Evolutionary conservation across 2,329 filamentous ascomycete species (phyloP).

Genomic region (Blastomyces silverae): DNA sequence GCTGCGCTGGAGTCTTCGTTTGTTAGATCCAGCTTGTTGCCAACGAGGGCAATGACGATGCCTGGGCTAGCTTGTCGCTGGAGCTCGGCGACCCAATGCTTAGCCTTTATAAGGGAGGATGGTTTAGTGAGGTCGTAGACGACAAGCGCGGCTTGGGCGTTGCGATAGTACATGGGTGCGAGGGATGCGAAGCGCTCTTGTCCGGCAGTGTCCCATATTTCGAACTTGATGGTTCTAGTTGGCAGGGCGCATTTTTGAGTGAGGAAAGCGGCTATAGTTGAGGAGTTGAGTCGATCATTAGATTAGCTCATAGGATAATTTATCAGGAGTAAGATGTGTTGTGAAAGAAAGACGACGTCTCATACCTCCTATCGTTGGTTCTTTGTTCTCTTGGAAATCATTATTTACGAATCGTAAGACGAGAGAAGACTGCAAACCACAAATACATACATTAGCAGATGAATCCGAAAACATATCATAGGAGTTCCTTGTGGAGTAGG

Average conservation of each 20-base stretch:
- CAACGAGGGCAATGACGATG: slow-evolving; percentile 95
- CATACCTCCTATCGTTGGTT: slow-evolving; percentile 93
- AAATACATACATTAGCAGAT: slow-evolving; percentile 19
- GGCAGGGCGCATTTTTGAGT: slow-evolving; percentile 98
- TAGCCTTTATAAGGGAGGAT: slow-evolving; percentile 97
- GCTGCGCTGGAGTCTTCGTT: slow-evolving; percentile 55
- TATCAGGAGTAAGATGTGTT: not conserved
- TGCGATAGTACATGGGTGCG: slow-evolving; percentile 98
- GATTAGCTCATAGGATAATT: not conserved
- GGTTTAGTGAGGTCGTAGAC: slow-evolving; percentile 92
- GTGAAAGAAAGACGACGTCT: slow-evolving; percentile 26
- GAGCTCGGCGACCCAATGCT: slow-evolving; percentile 98
- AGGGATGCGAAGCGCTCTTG: slow-evolving; percentile 99
- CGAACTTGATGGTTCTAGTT: slow-evolving; percentile 73
- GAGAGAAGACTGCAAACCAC: slow-evolving; percentile 67
- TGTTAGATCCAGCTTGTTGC: slow-evolving; percentile 96
- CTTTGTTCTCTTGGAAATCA: slow-evolving; percentile 99
- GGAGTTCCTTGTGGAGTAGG: not conserved
- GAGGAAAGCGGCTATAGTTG: slow-evolving; percentile 72
- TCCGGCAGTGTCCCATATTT: slow-evolving; percentile 98
- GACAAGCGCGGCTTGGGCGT: slow-evolving; percentile 97
- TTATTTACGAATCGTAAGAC: slow-evolving; percentile 99
- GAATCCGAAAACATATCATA: slow-evolving; percentile 9
- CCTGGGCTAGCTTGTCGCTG: slow-evolving; percentile 99
- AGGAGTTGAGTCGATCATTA: slow-evolving; percentile 14